These are phyloP conservation scores for Cryptosporidium sp. DNA, from an alignment of 169 alveolate species.

Conservation along the genomic window DNA sequence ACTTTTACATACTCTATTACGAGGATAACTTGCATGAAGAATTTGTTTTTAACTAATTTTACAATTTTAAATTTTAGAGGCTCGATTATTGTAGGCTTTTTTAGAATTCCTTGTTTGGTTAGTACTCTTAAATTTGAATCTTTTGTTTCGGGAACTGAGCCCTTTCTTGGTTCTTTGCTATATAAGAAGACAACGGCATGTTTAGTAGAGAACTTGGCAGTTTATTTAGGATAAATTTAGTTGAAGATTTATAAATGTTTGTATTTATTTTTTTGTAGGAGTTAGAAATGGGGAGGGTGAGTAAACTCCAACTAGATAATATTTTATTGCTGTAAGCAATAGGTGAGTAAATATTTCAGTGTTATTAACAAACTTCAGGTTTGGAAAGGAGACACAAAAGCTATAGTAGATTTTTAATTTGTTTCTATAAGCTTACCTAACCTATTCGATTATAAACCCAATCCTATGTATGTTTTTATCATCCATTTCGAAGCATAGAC, in stretches of 20 bases:
- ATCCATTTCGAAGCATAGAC: constrained; percentile 60
- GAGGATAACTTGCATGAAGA: constrained; percentile 61
- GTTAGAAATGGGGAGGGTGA: not conserved
- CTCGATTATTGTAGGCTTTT: not conserved
- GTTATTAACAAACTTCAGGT: not conserved
- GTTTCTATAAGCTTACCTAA: not conserved
- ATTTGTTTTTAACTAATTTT: not conserved
- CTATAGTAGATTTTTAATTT: constrained; percentile 1
- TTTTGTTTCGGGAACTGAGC: not conserved
- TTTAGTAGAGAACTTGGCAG: not conserved
- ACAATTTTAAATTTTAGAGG: not conserved
- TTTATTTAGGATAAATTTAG: not conserved
- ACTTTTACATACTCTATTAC: constrained; percentile 20
- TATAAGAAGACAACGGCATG: not conserved
- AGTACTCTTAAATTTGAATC: not conserved
- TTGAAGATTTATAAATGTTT: not conserved
- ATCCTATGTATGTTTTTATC: constrained; percentile 19
- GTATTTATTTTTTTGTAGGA: too few relatives aligned
- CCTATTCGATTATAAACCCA: constrained; percentile 70
- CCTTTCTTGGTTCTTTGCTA: not conserved
- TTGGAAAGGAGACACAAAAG: not conserved
- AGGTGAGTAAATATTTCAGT: not conserved
- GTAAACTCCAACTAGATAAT: too few relatives aligned
- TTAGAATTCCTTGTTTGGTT: not conserved
- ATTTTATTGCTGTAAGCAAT: too few relatives aligned